Evolutionary conservation across 73 alveolate genomes (phyloP).

Genomic region (Paramecium pentaurelia): DNA sequence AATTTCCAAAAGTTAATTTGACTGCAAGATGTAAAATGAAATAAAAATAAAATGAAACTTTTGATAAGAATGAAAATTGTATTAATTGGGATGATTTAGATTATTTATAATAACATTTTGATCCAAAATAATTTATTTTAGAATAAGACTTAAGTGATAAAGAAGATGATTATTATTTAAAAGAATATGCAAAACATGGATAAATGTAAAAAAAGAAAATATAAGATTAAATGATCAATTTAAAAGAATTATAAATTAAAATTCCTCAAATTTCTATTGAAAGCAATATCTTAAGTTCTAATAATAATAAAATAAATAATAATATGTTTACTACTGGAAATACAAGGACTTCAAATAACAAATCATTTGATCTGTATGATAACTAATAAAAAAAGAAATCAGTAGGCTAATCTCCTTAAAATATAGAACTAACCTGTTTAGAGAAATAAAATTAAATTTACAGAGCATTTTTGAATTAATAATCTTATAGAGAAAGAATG

Average conservation of each 20-base stretch:
- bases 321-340: neutral
- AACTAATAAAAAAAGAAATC: neutral
- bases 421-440: neutral
- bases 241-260: neutral
- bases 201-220: neutral
- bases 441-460: neutral
- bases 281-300: neutral
- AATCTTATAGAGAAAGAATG: neutral
- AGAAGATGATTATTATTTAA: conserved; percentile 15
- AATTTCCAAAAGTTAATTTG: neutral
- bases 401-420: neutral
- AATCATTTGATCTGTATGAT: neutral
- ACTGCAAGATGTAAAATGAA: neutral
- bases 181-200: neutral
- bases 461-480: neutral
- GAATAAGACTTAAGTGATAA: conserved; percentile 31
- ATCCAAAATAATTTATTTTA: neutral
- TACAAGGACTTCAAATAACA: neutral
- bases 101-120: neutral
- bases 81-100: conserved; percentile 18
- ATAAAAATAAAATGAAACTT: neutral
- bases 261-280: neutral
- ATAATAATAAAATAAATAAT: neutral
- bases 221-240: neutral
- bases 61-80: neutral